These are phyloP conservation scores for Boletus semigastroideus DNA, from an alignment of 1,284 basidiomycete genomes.

Conservation along the genomic window DNA sequence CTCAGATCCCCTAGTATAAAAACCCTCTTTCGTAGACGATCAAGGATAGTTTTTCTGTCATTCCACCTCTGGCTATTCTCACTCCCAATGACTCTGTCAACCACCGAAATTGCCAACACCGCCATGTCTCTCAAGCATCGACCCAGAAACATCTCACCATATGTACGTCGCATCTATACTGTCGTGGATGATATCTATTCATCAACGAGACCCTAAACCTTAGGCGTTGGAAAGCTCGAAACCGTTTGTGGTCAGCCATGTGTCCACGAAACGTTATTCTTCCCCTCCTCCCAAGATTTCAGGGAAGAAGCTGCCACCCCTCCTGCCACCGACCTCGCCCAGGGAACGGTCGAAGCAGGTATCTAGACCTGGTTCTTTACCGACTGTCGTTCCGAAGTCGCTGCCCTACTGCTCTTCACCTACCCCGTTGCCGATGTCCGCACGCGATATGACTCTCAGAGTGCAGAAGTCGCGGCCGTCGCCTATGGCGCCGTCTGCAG, in stretches of 20 bases:
- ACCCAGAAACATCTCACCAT: not conserved
- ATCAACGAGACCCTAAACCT: not conserved
- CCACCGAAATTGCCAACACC: not conserved
- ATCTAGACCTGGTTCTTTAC: not conserved
- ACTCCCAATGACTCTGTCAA: not conserved
- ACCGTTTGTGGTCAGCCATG: constrained; percentile 9
- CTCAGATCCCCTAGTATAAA: constrained; percentile 3
- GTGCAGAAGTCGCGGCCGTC: not conserved
- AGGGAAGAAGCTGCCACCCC: not conserved
- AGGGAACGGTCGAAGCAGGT: not conserved
- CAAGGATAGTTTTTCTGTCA: not conserved
- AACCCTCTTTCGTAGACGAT: not conserved
- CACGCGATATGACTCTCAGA: not conserved
- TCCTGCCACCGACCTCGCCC: not conserved
- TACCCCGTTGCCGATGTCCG: not conserved
- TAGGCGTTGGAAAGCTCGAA: constrained; percentile 1
- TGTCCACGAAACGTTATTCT: constrained; percentile 7
- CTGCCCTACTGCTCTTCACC: not conserved
- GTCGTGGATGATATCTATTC: not conserved
- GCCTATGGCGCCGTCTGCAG: too few species aligned
- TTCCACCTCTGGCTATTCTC: not conserved
- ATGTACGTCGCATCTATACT: constrained; percentile 3
- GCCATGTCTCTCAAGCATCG: not conserved
- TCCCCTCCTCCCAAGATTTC: not conserved
- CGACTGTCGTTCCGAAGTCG: not conserved